A percentile compares a stretch with the other conserved stretches of the same genome.
Evolutionary conservation across 345 rosid species (phyloP).

Genomic region (Alliaria petiolata): DNA sequence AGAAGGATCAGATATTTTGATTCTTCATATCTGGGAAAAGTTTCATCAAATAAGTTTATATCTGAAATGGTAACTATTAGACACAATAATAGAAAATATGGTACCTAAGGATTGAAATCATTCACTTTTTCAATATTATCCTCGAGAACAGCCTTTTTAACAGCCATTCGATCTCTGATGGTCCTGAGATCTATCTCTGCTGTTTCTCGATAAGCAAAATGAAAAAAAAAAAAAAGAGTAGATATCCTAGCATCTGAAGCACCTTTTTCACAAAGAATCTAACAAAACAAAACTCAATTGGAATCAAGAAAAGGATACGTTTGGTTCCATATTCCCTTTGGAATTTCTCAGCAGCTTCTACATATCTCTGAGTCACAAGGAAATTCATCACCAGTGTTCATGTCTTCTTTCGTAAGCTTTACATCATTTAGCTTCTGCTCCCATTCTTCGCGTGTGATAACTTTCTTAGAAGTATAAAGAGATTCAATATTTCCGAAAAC

Average conservation of each 20-base stretch:
- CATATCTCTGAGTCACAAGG: constrained; percentile 92
- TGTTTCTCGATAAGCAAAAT: constrained; percentile 60
- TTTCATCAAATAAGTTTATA: neutral
- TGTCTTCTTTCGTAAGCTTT: constrained; percentile 85
- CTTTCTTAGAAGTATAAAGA: constrained; percentile 45
- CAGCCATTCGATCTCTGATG: constrained; percentile 91
- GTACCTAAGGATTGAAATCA: constrained; percentile 89
- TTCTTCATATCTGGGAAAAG: neutral
- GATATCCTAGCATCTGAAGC: neutral
- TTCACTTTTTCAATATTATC: constrained; percentile 96
- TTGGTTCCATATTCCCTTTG: constrained; percentile 89
- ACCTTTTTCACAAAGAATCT: neutral
- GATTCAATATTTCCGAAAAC: neutral
- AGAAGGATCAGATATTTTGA: neutral
- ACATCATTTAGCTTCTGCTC: constrained; percentile 89
- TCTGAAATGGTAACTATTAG: neutral
- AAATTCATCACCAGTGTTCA: constrained; percentile 98
- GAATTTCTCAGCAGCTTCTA: constrained; percentile 90
- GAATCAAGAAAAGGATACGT: constrained; percentile 61
- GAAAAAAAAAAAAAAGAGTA: too few relatives aligned
- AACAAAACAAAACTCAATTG: neutral
- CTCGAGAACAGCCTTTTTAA: constrained; percentile 95
- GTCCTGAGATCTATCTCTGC: constrained; percentile 96
- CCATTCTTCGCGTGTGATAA: constrained; percentile 81
- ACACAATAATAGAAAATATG: neutral